phyloP scores from a whole-genome alignment of 495 filamentous ascomycete genomes.

The Aspergillus hancockii region DNA sequence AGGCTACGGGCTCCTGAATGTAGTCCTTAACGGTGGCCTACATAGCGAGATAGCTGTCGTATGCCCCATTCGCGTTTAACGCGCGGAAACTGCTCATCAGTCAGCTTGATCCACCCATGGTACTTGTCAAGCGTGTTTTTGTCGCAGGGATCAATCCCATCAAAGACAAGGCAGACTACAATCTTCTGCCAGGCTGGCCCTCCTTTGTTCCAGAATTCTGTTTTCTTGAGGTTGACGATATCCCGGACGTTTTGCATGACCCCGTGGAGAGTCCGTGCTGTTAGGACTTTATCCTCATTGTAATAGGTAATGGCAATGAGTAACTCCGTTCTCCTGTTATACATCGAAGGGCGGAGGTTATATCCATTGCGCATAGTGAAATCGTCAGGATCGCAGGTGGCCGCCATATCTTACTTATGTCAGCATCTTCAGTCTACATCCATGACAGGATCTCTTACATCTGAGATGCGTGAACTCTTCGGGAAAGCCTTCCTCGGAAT shows the following conservation, averaged over 20 bases:
- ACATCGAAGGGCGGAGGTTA: slow-evolving; percentile 96
- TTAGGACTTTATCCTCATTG: slow-evolving; percentile 96
- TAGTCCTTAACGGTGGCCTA: too few relatives aligned
- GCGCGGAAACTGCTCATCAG: too few relatives aligned
- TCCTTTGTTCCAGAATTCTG: slow-evolving; percentile 98
- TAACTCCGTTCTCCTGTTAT: slow-evolving; percentile 96
- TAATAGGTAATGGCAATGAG: slow-evolving; percentile 98
- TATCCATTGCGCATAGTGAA: slow-evolving; percentile 99
- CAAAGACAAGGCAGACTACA: slow-evolving; percentile 90
- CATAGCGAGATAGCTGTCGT: too few relatives aligned
- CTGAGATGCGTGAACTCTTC: slow-evolving; percentile 97
- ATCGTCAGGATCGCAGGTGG: slow-evolving; percentile 96
- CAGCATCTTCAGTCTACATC: background rate
- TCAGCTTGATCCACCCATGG: too few relatives aligned
- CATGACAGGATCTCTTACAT: slow-evolving; percentile 52
- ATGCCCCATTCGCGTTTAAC: too few relatives aligned
- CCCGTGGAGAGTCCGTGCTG: slow-evolving; percentile 88
- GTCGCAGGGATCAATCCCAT: slow-evolving; percentile 96
- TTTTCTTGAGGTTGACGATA: slow-evolving; percentile 96
- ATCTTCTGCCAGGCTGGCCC: slow-evolving; percentile 99
- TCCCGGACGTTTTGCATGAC: slow-evolving; percentile 99
- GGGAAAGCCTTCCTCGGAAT: slow-evolving; percentile 68
- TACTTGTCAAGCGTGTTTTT: slow-evolving; percentile 96
- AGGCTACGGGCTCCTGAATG: too few relatives aligned
- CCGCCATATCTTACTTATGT: slow-evolving; percentile 71